phyloP scores from a whole-genome alignment of 139 green algal genomes.

The Chlamydomonas schloesseri region DNA sequence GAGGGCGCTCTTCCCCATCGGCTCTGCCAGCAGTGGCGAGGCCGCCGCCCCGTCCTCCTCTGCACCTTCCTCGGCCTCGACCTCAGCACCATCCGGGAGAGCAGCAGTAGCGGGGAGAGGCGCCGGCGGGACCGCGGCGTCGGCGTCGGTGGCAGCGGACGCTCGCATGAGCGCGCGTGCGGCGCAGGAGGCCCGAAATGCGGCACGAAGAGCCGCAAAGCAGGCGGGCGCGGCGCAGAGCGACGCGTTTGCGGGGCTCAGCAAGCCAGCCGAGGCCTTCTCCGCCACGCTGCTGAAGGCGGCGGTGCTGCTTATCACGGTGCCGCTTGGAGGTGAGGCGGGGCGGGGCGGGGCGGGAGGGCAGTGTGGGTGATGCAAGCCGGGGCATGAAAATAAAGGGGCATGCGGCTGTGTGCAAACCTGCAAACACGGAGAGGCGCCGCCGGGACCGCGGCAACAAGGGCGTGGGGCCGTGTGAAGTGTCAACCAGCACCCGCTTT shows the following conservation, averaged over 20 bases:
- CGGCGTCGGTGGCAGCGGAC: neutral
- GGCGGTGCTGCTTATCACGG: constrained; percentile 32
- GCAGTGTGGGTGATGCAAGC: no score
- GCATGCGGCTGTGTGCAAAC: no score
- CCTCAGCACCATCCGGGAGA: neutral
- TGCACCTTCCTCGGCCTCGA: neutral
- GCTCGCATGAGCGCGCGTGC: neutral
- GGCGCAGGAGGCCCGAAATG: neutral
- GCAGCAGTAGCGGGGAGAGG: neutral
- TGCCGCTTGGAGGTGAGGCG: constrained; percentile 24
- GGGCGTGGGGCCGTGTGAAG: no score
- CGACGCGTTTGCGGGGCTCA: constrained; percentile 4
- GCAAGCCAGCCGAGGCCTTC: constrained; percentile 17
- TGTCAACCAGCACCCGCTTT: no score
- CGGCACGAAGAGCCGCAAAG: neutral
- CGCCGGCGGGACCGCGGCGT: neutral
- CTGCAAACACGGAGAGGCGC: no score
- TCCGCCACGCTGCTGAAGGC: constrained; percentile 29
- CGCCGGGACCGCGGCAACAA: no score
- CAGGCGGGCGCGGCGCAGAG: neutral
- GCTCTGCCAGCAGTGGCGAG: neutral
- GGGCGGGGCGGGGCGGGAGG: no score
- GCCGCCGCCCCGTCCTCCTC: neutral
- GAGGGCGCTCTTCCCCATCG: constrained; percentile 8
- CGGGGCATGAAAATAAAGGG: neutral